A percentile compares a stretch with the other conserved stretches of the same genome.
phyloP scores from a whole-genome alignment of 225 moss, liverwort and hornwort genomes.

The Antitrichia curtipendula region DNA sequence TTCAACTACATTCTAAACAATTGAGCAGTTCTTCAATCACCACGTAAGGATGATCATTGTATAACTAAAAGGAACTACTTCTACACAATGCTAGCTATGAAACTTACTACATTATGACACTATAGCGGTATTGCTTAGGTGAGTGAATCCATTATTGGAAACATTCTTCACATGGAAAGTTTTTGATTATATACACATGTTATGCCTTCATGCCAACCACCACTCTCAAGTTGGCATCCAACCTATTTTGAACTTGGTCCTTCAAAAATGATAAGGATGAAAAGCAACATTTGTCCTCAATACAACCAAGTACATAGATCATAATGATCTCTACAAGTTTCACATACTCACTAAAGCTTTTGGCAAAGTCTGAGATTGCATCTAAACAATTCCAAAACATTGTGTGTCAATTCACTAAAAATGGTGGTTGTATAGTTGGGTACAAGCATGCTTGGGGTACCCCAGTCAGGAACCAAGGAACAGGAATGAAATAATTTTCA shows the following conservation, averaged over 20 bases:
- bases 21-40: no score
- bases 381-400: neutral
- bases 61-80: no score
- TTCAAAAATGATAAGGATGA: neutral
- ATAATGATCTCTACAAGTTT: neutral
- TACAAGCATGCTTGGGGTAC: no score
- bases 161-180: neutral
- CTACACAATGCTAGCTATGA: no score
- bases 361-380: neutral
- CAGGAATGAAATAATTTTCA: no score
- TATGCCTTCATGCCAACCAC: neutral
- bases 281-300: neutral
- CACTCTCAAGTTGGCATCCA: neutral
- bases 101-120: fast-evolving
- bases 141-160: neutral
- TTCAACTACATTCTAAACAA: no score
- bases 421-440: neutral
- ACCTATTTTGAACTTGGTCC: fast-evolving
- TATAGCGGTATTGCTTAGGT: fast-evolving
- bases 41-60: no score
- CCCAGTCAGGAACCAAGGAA: no score
- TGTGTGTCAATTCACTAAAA: neutral
- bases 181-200: neutral
- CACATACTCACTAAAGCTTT: neutral
- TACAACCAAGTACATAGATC: neutral